Base-by-base conservation (phyloP, 116 monocot species). In the Posidonia oceanica region DNA sequence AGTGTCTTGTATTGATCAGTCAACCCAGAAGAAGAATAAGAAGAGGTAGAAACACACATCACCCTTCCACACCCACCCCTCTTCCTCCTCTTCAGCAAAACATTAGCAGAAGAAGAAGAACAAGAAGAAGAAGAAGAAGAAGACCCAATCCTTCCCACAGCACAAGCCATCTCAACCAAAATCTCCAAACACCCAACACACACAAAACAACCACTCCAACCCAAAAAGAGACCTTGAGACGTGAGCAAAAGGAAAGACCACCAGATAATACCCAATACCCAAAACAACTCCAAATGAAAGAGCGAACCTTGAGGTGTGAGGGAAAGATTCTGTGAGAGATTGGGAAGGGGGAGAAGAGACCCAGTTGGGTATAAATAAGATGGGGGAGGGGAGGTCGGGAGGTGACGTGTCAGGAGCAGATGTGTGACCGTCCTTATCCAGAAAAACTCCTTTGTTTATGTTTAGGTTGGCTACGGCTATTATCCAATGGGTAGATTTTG, bases 1-100 rank as follows among this genome's bases (percentile, higher is more conserved):
- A 94, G 80, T 42, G 79, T 89, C 74, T 67, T 57, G 59, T 89
- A 90, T 52, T 83, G 81, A 14, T 87, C 84, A 59, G 16, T 67
- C 72, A 83, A 51, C 14, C 75, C 41, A 4, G 67, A 51, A 36
- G 69, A 42, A 56, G 75, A 69, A 48, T 75, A 54, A 39, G 75
- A 63, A 39, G 79, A 66, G 12, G 71, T 54, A 14, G 73, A 39
- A 54, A 61, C 39, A 38, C 67, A 66, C 59, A 36, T 39, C 5
- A 62, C 61, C 22, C 69, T 68, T 2, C 66, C 59, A 55, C 39
- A 23, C 29, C 40, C 21, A 29, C 52, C 57, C 70, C 39, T 54
- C 36, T 16, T 23, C 70, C 21, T 23, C 18, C 23, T 59, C 68
- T 59, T 68, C 56, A 23, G 4, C 44, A 52, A 56, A 3, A 52